Evolutionary conservation across 2,329 filamentous ascomycete genomes (phyloP).

Genomic region (Sporothrix dimorphospora): DNA sequence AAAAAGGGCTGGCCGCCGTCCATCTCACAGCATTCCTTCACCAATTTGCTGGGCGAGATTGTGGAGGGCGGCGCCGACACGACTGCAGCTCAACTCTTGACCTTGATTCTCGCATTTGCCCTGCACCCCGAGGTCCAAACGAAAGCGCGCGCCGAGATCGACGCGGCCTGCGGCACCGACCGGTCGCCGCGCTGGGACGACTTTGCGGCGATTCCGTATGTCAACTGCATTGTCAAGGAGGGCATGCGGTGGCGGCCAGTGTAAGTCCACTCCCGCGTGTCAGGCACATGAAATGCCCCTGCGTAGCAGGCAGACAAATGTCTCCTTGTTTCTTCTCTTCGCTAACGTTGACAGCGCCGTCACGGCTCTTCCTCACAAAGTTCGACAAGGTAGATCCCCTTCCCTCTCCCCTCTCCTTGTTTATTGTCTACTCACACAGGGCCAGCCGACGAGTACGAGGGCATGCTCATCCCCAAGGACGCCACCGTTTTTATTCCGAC

Average conservation of each 20-base stretch:
- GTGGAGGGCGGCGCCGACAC: slow-evolving; percentile 6
- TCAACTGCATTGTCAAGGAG: slow-evolving; percentile 7
- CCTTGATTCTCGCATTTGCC: neutral
- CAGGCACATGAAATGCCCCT: neutral
- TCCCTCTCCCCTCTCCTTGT: no score
- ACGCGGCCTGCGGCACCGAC: neutral
- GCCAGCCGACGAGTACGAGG: slow-evolving; percentile 1
- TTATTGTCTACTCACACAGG: no score
- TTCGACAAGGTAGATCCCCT: neutral
- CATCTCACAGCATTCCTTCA: neutral
- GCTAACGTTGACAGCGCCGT: neutral
- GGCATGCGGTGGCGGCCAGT: slow-evolving; percentile 1
- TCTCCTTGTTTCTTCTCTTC: no score
- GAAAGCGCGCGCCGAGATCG: neutral
- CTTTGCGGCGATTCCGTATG: neutral
- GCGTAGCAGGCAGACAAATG: no score
- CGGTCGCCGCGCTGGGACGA: neutral
- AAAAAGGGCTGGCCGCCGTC: neutral
- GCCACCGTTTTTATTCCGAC: neutral
- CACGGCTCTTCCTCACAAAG: neutral
- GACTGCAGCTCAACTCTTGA: neutral
- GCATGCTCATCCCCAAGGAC: slow-evolving; percentile 7
- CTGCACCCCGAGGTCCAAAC: neutral
- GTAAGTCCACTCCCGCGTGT: slow-evolving; percentile 7
- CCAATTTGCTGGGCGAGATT: neutral